Percentiles rank a stretch among this genome's conserved stretches.
These are phyloP conservation scores for Psilocybe cubensis DNA, from an alignment of 768 basidiomycete species.

Conservation along the genomic window DNA sequence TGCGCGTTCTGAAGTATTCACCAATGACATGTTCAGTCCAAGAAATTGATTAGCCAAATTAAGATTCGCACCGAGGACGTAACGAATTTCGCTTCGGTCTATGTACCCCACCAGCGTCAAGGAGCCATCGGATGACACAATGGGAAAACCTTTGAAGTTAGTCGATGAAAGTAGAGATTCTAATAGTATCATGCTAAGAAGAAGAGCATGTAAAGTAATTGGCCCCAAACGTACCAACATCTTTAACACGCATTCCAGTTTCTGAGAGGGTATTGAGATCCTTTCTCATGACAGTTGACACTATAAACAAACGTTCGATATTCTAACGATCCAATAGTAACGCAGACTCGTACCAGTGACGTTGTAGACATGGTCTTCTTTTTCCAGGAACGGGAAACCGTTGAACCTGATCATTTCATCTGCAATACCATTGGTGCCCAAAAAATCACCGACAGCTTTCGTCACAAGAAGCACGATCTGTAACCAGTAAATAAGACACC, in stretches of 20 bases:
- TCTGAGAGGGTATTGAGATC: slow-evolving; percentile 76
- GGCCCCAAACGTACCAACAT: slow-evolving; percentile 68
- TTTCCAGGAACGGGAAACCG: slow-evolving; percentile 96
- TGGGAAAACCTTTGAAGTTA: slow-evolving; percentile 89
- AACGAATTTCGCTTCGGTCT: slow-evolving; percentile 80
- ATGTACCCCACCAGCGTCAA: slow-evolving; percentile 84
- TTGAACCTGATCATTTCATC: slow-evolving; percentile 98
- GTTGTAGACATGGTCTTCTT: slow-evolving; percentile 91
- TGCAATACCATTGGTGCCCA: slow-evolving; percentile 93
- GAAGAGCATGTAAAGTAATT: not conserved
- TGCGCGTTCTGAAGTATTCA: slow-evolving; percentile 63
- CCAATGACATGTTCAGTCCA: not conserved
- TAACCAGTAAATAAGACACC: slow-evolving; percentile 15
- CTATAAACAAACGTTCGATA: slow-evolving; percentile 39
- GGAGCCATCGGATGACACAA: slow-evolving; percentile 67
- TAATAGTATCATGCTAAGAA: slow-evolving; percentile 30
- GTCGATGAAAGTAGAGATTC: slow-evolving; percentile 75
- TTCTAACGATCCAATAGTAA: slow-evolving; percentile 4
- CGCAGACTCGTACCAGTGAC: slow-evolving; percentile 68
- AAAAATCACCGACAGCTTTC: slow-evolving; percentile 94
- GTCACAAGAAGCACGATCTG: slow-evolving; percentile 97
- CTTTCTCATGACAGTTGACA: slow-evolving; percentile 88
- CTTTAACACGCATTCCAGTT: slow-evolving; percentile 73
- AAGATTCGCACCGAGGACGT: slow-evolving; percentile 71
- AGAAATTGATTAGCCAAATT: not conserved